A percentile compares a stretch with the other conserved stretches of the same genome.
Evolutionary conservation across 208 protist species (phyloP).

Genomic region (Trichomonas vaginalis): DNA sequence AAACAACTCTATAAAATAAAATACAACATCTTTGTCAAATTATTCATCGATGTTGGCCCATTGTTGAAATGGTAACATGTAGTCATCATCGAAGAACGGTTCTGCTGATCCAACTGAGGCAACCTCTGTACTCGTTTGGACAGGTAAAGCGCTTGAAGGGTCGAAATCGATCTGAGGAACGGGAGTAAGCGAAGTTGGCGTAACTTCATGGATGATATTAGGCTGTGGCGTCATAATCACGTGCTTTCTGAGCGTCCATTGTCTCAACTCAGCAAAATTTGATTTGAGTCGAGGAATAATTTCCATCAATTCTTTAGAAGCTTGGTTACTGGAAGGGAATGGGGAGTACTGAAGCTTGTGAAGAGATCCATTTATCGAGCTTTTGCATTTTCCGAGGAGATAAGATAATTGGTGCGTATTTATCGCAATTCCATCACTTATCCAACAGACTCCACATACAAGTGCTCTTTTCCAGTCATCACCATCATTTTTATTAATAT

Average conservation of each 20-base stretch:
- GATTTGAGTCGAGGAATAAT: not conserved
- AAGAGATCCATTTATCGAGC: not conserved
- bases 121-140: not conserved
- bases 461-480: not conserved
- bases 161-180: not conserved
- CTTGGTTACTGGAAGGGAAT: not conserved
- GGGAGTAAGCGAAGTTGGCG: not conserved
- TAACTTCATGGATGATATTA: not conserved
- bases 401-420: not conserved
- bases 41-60: not conserved
- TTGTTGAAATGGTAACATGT: not conserved
- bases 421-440: not conserved
- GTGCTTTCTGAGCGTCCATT: not conserved
- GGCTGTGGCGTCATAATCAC: not conserved
- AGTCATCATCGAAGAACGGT: not conserved
- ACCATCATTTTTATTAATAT: not conserved
- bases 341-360: not conserved
- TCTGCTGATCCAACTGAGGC: not conserved
- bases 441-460: not conserved
- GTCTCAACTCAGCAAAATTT: not conserved
- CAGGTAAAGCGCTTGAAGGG: no score
- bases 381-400: not conserved
- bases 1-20: not conserved
- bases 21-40: not conserved
- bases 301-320: not conserved